Evolutionary conservation across 805 yeast species (phyloP).

Genomic region (Yamadazyma sp.): DNA sequence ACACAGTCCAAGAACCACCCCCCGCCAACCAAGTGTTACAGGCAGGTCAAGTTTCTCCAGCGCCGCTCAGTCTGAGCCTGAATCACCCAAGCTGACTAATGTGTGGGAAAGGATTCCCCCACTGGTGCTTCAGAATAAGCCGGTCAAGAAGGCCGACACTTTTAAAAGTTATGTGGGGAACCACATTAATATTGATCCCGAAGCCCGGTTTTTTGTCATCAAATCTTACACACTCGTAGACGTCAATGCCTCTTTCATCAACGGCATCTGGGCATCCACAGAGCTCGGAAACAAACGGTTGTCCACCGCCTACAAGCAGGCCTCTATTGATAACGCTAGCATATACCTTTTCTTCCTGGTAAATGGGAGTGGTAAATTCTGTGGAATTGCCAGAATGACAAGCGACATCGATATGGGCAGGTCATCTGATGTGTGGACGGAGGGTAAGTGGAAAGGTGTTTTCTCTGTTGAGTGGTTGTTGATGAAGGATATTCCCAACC

Average conservation of each 20-base stretch:
- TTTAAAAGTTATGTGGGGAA: constrained; percentile 14
- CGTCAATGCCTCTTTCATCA: constrained; percentile 47
- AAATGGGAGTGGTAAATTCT: constrained; percentile 55
- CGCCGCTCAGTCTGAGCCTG: not conserved
- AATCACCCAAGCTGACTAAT: too few relatives aligned
- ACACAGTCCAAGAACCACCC: too few relatives aligned
- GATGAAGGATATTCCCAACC: constrained; percentile 52
- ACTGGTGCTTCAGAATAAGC: too few relatives aligned
- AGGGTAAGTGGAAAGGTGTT: constrained; percentile 50
- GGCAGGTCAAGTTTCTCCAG: not conserved
- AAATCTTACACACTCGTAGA: constrained; percentile 53
- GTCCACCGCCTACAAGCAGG: constrained; percentile 39
- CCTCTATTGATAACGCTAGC: constrained; percentile 18
- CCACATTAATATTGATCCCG: constrained; percentile 2
- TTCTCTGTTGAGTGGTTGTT: constrained; percentile 56
- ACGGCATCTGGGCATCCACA: constrained; percentile 61
- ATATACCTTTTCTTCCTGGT: constrained; percentile 57
- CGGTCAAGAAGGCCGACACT: not conserved
- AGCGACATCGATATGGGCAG: constrained; percentile 33
- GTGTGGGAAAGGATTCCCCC: too few relatives aligned
- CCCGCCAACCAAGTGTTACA: not conserved
- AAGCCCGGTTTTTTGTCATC: constrained; percentile 48
- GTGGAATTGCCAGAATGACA: constrained; percentile 59
- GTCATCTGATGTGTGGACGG: constrained; percentile 47
- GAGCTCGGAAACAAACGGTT: constrained; percentile 55